Percentiles rank a stretch among this genome's conserved stretches.
Evolutionary conservation across 2,329 filamentous ascomycete genomes (phyloP).

Genomic region (Pseudogymnoascus sp.): DNA sequence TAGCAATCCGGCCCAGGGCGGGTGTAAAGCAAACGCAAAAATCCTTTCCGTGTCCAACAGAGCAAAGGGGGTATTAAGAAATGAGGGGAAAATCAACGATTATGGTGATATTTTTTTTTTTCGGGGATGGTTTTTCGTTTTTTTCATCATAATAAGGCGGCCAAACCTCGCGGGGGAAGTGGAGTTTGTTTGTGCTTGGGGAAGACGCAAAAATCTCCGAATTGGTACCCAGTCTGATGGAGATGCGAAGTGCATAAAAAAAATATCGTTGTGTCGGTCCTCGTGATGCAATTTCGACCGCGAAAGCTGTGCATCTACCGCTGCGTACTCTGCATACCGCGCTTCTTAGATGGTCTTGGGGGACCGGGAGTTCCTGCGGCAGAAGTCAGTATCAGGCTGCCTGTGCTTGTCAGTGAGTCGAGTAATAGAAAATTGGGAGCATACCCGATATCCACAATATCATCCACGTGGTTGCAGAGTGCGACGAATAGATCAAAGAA

Average conservation of each 20-base stretch:
- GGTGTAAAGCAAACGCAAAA: slow-evolving; percentile 29
- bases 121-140: background rate
- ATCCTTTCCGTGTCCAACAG: slow-evolving; percentile 29
- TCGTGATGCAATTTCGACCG: slow-evolving; percentile 27
- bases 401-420: slow-evolving; percentile 22
- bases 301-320: slow-evolving; percentile 27
- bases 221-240: slow-evolving; percentile 34
- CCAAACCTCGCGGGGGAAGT: slow-evolving; percentile 41
- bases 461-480: slow-evolving; percentile 97
- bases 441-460: slow-evolving; percentile 74
- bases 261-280: slow-evolving; percentile 23
- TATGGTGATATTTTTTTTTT: slow-evolving; percentile 17
- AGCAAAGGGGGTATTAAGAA: slow-evolving; percentile 32
- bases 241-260: slow-evolving; percentile 22
- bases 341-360: slow-evolving; percentile 45
- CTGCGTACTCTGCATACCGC: slow-evolving; percentile 24
- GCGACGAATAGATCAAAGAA: slow-evolving; percentile 98
- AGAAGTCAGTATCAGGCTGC: slow-evolving; percentile 20
- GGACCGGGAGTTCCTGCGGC: slow-evolving; percentile 43
- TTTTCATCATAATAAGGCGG: slow-evolving; percentile 38
- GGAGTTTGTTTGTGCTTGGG: slow-evolving; percentile 33
- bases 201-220: slow-evolving; percentile 23
- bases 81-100: slow-evolving; percentile 34
- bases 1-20: slow-evolving; percentile 13
- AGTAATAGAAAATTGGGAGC: slow-evolving; percentile 18